Evolutionary conservation across 2,329 filamentous ascomycete species (phyloP).

Genomic region (Blumeriella jaapii): DNA sequence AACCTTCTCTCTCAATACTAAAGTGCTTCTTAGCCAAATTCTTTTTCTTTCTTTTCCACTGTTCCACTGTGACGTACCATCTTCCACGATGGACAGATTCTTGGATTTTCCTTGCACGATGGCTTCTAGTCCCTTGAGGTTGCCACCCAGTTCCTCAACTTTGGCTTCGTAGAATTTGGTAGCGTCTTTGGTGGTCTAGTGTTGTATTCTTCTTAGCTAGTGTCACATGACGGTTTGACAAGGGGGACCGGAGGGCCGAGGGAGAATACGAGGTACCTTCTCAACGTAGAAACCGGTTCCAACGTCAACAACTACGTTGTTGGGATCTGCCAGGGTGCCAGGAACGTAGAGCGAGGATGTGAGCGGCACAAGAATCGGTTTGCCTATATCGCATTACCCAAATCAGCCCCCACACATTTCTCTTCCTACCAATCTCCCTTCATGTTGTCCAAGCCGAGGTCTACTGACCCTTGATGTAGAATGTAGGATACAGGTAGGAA

Average conservation of each 20-base stretch:
- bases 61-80: constrained; percentile 47
- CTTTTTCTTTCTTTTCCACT: background rate
- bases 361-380: constrained; percentile 74
- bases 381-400: constrained; percentile 26
- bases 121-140: constrained; percentile 55
- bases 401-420: constrained; percentile 5
- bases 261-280: constrained; percentile 62
- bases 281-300: constrained; percentile 93
- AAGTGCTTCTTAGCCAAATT: constrained; percentile 16
- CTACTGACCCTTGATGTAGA: too few relatives aligned
- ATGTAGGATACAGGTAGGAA: too few relatives aligned
- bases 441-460: too few relatives aligned
- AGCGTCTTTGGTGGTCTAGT: constrained; percentile 46
- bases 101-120: constrained; percentile 67
- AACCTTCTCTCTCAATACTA: constrained; percentile 41
- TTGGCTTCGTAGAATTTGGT: constrained; percentile 57
- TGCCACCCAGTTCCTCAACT: constrained; percentile 52
- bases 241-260: too few relatives aligned
- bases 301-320: constrained; percentile 79
- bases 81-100: constrained; percentile 79
- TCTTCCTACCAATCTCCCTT: too few relatives aligned
- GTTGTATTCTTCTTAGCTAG: too few relatives aligned
- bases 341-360: constrained; percentile 93
- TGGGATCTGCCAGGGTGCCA: constrained; percentile 61
- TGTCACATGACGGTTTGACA: too few relatives aligned